These are phyloP conservation scores for Lepidium campestre DNA, from an alignment of 441 rosid species.

Conservation along the genomic window DNA sequence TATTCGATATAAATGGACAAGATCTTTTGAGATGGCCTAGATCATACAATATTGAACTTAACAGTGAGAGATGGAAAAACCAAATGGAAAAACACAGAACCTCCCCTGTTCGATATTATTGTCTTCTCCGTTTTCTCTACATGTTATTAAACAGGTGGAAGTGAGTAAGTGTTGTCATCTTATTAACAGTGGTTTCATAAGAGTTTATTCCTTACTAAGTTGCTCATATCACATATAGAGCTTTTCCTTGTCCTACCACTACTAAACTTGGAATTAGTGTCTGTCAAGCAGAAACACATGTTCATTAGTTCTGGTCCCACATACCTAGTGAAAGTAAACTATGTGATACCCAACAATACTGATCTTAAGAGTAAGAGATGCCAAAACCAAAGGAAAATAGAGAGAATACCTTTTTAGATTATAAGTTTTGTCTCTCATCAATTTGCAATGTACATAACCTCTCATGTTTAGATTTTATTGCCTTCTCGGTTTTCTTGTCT, in stretches of 20 bases:
- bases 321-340: not conserved
- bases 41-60: not conserved
- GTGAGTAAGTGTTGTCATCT: no score
- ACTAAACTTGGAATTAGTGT: slow-evolving; percentile 61
- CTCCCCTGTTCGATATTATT: slow-evolving; percentile 52
- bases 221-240: slow-evolving; percentile 63
- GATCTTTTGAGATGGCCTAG: no score
- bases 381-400: not conserved
- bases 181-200: not conserved
- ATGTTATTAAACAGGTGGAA: slow-evolving; percentile 12
- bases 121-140: slow-evolving; percentile 71
- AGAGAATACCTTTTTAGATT: slow-evolving; percentile 50
- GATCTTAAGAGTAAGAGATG: not conserved
- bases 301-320: slow-evolving; percentile 33
- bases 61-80: no score
- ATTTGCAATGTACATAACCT: not conserved
- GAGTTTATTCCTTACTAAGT: slow-evolving; percentile 40
- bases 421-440: slow-evolving; percentile 25
- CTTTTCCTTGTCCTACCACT: slow-evolving; percentile 54
- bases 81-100: no score
- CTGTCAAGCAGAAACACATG: slow-evolving; percentile 45
- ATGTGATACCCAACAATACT: not conserved
- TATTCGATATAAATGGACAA: no score
- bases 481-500: no score
- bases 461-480: no score